Evolutionary conservation across 2,329 filamentous ascomycete species (phyloP).

Genomic region (Raffaelea ambrosiae): DNA sequence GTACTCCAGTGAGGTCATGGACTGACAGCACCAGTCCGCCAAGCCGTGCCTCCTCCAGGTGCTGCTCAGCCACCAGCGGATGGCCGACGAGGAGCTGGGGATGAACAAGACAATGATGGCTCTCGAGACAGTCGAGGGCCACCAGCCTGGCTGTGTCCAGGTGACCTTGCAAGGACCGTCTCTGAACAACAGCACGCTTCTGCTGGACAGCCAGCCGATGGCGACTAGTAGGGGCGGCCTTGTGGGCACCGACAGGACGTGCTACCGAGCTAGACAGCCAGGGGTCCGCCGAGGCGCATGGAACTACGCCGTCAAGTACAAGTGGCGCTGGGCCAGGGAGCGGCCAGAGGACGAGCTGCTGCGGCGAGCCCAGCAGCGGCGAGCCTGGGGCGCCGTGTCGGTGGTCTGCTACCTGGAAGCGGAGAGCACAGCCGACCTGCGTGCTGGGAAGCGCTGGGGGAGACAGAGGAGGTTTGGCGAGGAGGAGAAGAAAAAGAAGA

Average conservation of each 20-base stretch:
- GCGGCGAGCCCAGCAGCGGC: background rate
- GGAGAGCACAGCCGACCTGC: background rate
- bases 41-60: background rate
- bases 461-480: background rate
- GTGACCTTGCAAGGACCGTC: background rate
- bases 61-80: background rate
- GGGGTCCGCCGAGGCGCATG: background rate
- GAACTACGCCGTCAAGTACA: background rate
- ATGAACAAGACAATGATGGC: background rate
- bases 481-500: too few species aligned
- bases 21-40: background rate
- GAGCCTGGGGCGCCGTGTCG: background rate
- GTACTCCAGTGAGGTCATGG: background rate
- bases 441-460: background rate
- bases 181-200: too few species aligned
- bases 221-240: background rate
- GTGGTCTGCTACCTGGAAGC: background rate
- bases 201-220: background rate
- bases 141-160: background rate
- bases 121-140: too few species aligned
- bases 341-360: background rate
- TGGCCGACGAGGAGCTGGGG: background rate
- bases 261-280: background rate
- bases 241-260: background rate
- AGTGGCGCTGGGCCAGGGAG: background rate